Conservation (phyloP, 805 yeast genomes). For the Starmerella bombi region DNA sequence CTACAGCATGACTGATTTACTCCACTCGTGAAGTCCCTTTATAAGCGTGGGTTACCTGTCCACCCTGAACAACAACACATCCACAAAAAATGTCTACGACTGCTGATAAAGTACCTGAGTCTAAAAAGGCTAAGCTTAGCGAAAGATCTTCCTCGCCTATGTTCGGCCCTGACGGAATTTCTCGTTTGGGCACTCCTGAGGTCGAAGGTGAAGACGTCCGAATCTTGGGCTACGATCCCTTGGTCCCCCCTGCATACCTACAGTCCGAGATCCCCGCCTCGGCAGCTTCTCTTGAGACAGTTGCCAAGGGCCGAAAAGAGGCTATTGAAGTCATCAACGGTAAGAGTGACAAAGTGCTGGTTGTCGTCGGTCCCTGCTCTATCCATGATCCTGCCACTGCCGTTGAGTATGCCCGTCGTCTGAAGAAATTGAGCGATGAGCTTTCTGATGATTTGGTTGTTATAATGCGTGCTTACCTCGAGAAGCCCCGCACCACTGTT, state of each 20-base stretch:
- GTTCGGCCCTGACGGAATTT: slow-evolving; percentile 24
- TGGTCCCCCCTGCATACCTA: slow-evolving; percentile 81
- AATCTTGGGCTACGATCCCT: slow-evolving; percentile 80
- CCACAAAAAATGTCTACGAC: background rate
- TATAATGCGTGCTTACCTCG: slow-evolving; percentile 94
- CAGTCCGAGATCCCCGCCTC: slow-evolving; percentile 70
- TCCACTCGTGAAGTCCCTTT: no score
- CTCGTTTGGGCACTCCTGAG: slow-evolving; percentile 16
- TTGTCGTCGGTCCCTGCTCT: slow-evolving; percentile 94
- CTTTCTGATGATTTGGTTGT: slow-evolving; percentile 63
- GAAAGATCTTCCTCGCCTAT: slow-evolving; percentile 22
- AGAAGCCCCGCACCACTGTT: slow-evolving; percentile 96
- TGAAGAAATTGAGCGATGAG: slow-evolving; percentile 55
- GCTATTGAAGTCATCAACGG: slow-evolving; percentile 62
- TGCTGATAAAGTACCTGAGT: slow-evolving; percentile 3
- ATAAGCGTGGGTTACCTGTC: no score
- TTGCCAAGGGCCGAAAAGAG: slow-evolving; percentile 63
- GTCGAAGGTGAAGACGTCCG: slow-evolving; percentile 49
- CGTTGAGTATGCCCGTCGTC: slow-evolving; percentile 64
- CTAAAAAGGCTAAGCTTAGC: slow-evolving; percentile 7
- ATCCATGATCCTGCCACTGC: slow-evolving; percentile 87
- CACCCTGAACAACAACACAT: background rate
- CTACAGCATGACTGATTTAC: no score
- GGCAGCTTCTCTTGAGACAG: slow-evolving; percentile 44
- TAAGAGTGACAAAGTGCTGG: slow-evolving; percentile 68